A percentile compares a stretch with the other conserved stretches of the same genome.
Conservation (phyloP, 768 basidiomycete genomes). For the Mycena indigotica region DNA sequence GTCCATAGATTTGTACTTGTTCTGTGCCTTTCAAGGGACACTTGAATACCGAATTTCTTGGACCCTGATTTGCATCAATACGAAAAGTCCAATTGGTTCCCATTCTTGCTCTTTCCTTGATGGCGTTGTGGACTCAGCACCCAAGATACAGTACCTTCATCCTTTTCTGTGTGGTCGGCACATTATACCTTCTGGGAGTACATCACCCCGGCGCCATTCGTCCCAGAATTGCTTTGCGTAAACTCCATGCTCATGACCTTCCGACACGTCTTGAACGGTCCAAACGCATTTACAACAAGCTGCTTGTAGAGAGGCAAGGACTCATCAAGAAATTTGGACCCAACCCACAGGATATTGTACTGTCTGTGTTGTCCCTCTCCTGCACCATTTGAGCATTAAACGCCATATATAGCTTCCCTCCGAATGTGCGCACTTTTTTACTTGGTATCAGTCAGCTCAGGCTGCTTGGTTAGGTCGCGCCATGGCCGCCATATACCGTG, state of each 20-base stretch:
- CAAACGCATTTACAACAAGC: slow-evolving; percentile 48
- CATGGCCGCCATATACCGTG: slow-evolving; percentile 61
- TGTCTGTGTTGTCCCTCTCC: slow-evolving; percentile 32
- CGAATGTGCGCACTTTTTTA: too few species aligned
- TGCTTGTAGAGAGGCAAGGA: slow-evolving; percentile 42
- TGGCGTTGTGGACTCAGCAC: slow-evolving; percentile 43
- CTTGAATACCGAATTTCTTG: not conserved
- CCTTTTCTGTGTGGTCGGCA: slow-evolving; percentile 41
- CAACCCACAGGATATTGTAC: slow-evolving; percentile 44
- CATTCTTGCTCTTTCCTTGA: not conserved
- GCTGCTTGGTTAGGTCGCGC: too few species aligned
- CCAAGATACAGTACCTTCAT: slow-evolving; percentile 55
- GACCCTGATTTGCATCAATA: not conserved
- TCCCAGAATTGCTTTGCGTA: slow-evolving; percentile 17
- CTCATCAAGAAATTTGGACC: slow-evolving; percentile 61
- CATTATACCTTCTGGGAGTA: slow-evolving; percentile 51
- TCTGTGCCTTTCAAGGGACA: slow-evolving; percentile 3
- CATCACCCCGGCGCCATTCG: slow-evolving; percentile 29
- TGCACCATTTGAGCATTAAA: too few species aligned
- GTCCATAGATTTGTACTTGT: slow-evolving; percentile 16
- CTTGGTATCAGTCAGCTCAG: too few species aligned
- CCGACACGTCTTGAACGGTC: slow-evolving; percentile 43
- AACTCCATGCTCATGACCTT: slow-evolving; percentile 36
- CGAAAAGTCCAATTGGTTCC: not conserved
- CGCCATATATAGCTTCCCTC: too few species aligned